Conservation (phyloP, 768 basidiomycete genomes). For the Dictyophora rubrovolvata region DNA sequence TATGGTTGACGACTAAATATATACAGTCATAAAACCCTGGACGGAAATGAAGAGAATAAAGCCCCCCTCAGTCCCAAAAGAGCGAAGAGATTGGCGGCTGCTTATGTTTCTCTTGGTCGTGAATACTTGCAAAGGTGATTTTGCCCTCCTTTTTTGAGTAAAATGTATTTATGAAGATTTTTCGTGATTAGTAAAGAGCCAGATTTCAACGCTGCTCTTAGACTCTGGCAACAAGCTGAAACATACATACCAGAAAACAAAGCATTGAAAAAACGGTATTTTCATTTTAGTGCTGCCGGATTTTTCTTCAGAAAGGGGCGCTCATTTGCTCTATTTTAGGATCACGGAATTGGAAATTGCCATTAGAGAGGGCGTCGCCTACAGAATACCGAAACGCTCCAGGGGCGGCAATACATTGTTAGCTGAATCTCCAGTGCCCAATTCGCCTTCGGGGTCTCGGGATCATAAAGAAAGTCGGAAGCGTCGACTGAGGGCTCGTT, state of each 20-base stretch:
- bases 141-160: neutral
- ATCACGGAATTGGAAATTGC: slow-evolving; percentile 29
- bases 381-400: slow-evolving; percentile 18
- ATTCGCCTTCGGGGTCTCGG: slow-evolving; percentile 20
- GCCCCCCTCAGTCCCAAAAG: slow-evolving; percentile 54
- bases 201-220: slow-evolving; percentile 42
- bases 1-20: neutral
- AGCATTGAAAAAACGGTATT: slow-evolving; percentile 83
- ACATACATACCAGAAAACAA: slow-evolving; percentile 78
- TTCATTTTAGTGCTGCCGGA: slow-evolving; percentile 46
- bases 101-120: slow-evolving; percentile 76
- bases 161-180: neutral
- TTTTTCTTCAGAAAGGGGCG: neutral
- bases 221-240: slow-evolving; percentile 74
- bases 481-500: slow-evolving; percentile 47
- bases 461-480: slow-evolving; percentile 72
- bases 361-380: slow-evolving; percentile 23
- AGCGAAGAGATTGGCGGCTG: slow-evolving; percentile 72
- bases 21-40: neutral
- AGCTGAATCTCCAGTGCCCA: slow-evolving; percentile 20
- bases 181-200: slow-evolving; percentile 30
- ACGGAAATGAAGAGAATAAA: slow-evolving; percentile 33
- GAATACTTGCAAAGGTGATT: slow-evolving; percentile 72
- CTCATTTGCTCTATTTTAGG: slow-evolving; percentile 23
- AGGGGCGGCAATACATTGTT: slow-evolving; percentile 6